Conservation (phyloP, 2,329 filamentous ascomycete genomes). For the Phaeomoniella chlamydospora region DNA sequence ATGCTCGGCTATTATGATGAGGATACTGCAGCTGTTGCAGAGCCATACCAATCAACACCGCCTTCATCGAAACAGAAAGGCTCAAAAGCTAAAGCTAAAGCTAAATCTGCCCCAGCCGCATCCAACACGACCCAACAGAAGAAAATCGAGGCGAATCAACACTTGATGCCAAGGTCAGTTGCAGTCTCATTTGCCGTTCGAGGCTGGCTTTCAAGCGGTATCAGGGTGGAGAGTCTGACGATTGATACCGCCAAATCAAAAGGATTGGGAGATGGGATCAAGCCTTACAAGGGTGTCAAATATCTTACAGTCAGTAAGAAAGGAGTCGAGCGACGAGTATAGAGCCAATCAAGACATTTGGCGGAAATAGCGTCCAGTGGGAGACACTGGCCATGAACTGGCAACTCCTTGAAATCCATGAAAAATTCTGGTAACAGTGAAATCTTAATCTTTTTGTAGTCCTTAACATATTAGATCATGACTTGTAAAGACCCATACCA, state of each 20-base stretch:
- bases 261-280: slow-evolving; percentile 73
- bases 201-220: slow-evolving; percentile 50
- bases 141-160: slow-evolving; percentile 50
- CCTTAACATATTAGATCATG: too few species aligned
- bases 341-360: too few species aligned
- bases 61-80: background rate
- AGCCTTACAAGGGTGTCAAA: slow-evolving; percentile 96
- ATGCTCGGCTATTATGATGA: slow-evolving; percentile 31
- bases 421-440: too few species aligned
- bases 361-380: too few species aligned
- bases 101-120: slow-evolving; percentile 3
- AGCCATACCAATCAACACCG: background rate
- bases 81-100: slow-evolving; percentile 21
- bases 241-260: slow-evolving; percentile 64
- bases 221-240: slow-evolving; percentile 47
- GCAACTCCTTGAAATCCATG: too few species aligned
- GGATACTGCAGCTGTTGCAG: slow-evolving; percentile 17
- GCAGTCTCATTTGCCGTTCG: slow-evolving; percentile 50
- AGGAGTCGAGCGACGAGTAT: slow-evolving; percentile 33
- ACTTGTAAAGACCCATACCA: too few species aligned
- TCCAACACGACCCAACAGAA: slow-evolving; percentile 14
- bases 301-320: slow-evolving; percentile 62
- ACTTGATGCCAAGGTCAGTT: slow-evolving; percentile 67
- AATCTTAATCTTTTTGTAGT: too few species aligned
- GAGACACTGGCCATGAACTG: too few species aligned